Evolutionary conservation across 1,284 basidiomycete species (phyloP).

Genomic region (Ceratobasidium sp.): DNA sequence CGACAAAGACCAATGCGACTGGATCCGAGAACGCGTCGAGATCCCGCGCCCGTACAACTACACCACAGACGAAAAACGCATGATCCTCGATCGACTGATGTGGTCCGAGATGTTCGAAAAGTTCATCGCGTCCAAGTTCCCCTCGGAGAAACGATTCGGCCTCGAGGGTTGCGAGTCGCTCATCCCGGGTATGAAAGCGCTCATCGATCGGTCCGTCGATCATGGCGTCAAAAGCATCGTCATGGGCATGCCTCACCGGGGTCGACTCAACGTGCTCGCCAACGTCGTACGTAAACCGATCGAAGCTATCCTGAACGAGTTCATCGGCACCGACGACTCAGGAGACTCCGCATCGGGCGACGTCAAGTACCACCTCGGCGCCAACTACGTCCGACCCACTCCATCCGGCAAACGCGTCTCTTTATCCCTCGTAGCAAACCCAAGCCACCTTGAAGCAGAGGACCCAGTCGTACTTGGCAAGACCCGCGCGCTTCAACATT

Average conservation of each 20-base stretch:
- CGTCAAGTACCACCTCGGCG: slow-evolving; percentile 99
- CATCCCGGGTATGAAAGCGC: slow-evolving; percentile 99
- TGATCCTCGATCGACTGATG: slow-evolving; percentile 98
- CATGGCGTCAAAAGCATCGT: slow-evolving; percentile 96
- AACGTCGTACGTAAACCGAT: slow-evolving; percentile 99
- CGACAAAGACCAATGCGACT: slow-evolving; percentile 98
- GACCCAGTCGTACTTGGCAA: slow-evolving; percentile 95
- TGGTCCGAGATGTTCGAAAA: slow-evolving; percentile 99
- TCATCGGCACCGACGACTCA: slow-evolving; percentile 77
- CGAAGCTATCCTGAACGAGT: slow-evolving; percentile 98
- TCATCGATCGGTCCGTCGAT: slow-evolving; percentile 98
- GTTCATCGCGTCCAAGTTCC: slow-evolving; percentile 98
- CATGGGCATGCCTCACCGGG: slow-evolving; percentile 99
- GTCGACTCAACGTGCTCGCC: slow-evolving; percentile 96
- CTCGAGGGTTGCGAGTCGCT: slow-evolving; percentile 98
- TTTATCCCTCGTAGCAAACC: slow-evolving; percentile 97
- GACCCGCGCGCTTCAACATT: slow-evolving; percentile 96
- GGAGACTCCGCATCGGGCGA: slow-evolving; percentile 92
- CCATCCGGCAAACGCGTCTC: slow-evolving; percentile 98
- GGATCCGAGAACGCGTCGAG: slow-evolving; percentile 98
- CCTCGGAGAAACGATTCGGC: slow-evolving; percentile 99
- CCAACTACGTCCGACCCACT: slow-evolving; percentile 98
- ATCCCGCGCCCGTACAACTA: slow-evolving; percentile 99
- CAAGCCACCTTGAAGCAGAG: slow-evolving; percentile 94
- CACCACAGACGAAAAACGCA: slow-evolving; percentile 97